Conservation (phyloP, 306 rosid species). For the Pterocarpus santalinus region DNA sequence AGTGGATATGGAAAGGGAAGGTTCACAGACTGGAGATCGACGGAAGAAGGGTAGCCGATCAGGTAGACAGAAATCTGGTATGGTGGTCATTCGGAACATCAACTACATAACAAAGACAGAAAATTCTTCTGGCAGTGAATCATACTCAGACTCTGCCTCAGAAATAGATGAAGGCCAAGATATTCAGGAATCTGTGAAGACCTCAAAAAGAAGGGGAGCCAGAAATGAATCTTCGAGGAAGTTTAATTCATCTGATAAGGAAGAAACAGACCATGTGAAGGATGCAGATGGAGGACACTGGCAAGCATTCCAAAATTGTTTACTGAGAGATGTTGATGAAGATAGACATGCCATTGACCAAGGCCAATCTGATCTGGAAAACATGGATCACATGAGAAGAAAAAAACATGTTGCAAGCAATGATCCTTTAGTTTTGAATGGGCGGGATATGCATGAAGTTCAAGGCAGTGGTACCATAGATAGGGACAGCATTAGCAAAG, state of each 20-base stretch:
- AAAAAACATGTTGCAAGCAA: conserved; percentile 56
- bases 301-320: conserved; percentile 91
- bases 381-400: conserved; percentile 56
- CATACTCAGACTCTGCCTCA: conserved; percentile 69
- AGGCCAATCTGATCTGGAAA: conserved; percentile 67
- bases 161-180: conserved; percentile 72
- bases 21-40: conserved; percentile 59
- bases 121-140: conserved; percentile 71
- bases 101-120: conserved; percentile 85
- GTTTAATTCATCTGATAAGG: conserved; percentile 57
- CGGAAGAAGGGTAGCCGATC: conserved; percentile 71
- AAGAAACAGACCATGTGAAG: conserved; percentile 56
- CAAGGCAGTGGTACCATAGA: conserved; percentile 62
- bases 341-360: conserved; percentile 71
- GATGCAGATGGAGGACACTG: conserved; percentile 81
- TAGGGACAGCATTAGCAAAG: conserved; percentile 65
- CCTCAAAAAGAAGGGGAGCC: conserved; percentile 64
- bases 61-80: conserved; percentile 76
- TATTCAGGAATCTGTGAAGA: conserved; percentile 53
- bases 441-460: conserved; percentile 55
- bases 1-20: conserved; percentile 64
- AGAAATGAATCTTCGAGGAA: conserved; percentile 57
- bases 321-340: conserved; percentile 89
- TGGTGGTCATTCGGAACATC: conserved; percentile 88
- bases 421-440: conserved; percentile 78